Conservation (phyloP, 345 rosid genomes). For the Brassica incana region DNA sequence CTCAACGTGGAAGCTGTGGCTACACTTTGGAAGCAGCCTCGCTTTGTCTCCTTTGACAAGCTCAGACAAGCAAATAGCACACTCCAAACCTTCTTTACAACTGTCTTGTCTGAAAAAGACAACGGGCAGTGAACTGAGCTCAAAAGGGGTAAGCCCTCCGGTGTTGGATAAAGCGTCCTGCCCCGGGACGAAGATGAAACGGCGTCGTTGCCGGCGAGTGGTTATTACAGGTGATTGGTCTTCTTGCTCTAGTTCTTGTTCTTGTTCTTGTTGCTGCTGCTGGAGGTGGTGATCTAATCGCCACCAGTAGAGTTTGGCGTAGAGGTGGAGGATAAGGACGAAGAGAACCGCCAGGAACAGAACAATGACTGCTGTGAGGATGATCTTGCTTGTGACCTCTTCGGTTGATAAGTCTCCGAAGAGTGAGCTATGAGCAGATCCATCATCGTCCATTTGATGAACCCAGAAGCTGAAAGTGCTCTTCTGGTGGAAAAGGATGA, state of each 20-base stretch:
- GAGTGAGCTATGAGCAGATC: conserved; percentile 27
- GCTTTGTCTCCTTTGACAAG: conserved; percentile 72
- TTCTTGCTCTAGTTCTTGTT: background rate
- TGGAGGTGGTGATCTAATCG: conserved; percentile 55
- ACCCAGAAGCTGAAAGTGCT: background rate
- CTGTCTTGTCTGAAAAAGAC: conserved; percentile 50
- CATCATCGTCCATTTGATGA: conserved; percentile 49
- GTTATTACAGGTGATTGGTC: conserved; percentile 16
- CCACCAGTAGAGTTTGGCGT: conserved; percentile 92
- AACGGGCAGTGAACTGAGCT: conserved; percentile 63
- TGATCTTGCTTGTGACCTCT: conserved; percentile 65
- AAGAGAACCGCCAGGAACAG: conserved; percentile 62
- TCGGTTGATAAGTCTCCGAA: conserved; percentile 46
- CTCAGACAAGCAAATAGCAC: conserved; percentile 88
- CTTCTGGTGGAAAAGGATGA: background rate
- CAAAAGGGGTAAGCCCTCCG: conserved; percentile 57
- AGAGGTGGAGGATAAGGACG: conserved; percentile 76
- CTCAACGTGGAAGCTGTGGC: conserved; percentile 83
- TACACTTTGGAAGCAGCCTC: conserved; percentile 74
- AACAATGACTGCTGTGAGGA: conserved; percentile 62
- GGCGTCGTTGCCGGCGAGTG: conserved; percentile 58
- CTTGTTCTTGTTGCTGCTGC: conserved; percentile 4
- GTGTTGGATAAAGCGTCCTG: conserved; percentile 44
- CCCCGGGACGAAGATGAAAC: conserved; percentile 57
- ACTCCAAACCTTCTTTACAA: conserved; percentile 65